Base-by-base conservation (phyloP, 306 rosid species). In the Cyclanthera cordifolia region DNA sequence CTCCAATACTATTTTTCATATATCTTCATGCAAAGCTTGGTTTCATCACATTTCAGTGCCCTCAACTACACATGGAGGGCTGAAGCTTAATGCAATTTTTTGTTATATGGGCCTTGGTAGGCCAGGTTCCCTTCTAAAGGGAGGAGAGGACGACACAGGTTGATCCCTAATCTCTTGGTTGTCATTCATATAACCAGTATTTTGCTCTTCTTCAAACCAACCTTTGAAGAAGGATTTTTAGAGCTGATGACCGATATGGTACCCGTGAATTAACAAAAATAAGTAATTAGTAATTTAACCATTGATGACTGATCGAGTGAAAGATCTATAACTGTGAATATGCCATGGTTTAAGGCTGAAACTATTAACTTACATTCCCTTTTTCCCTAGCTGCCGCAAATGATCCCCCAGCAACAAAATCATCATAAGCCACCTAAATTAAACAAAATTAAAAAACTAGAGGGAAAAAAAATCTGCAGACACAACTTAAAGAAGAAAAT, bases 311-410 rank as follows among this genome's bases (percentile, higher is more conserved):
- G 37, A 32, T 32, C 37, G 37, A 32, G 37, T 32, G 37, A 32
- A 32, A 32, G 37, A 32, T 32, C 37, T 32, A 32, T 32, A 2
- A 32, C 37, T 6, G 4, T 32, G 37, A 32, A 2, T 32, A 32
- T 32, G 37, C 4, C 37, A 32, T 32, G 37, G 3, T 32, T 3
- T 32, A 32, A 2, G 37, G 0, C 4, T 32, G 60, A 78, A 72
- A 57, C 59, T 56, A 48, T 37, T 57, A 74, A 83, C 96, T 93
- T 82, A 93, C 98, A 56, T 87, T 76, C 76, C 98, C 98, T 83
- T 83, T 93, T 77, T 89, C 98, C 78, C 96, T 86, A 48, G 96
- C 95, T 39, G 90, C 94, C 59, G 85, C 86, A 67, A 93, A 92
- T 74, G 98, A 87, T 64, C 98, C 93, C 72, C 88, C 88, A 27